Conservation (phyloP, 179 eudicot genomes). For the Beta lomatogona region DNA sequence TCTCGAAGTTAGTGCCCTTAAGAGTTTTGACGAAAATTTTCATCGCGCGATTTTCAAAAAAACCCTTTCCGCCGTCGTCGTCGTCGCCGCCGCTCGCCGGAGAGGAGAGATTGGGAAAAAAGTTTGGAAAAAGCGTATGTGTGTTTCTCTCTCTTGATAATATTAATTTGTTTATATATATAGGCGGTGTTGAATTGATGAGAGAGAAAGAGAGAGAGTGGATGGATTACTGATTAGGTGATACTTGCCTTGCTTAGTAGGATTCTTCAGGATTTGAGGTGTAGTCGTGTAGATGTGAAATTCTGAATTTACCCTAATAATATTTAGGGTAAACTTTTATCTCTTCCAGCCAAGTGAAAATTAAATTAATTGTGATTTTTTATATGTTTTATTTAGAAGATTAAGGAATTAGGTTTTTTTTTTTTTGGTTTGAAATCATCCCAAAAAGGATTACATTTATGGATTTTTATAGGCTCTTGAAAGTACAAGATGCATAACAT, state of each 20-base stretch:
- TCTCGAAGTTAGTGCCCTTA: constrained; percentile 79
- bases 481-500: too few species aligned
- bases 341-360: too few species aligned
- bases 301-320: neutral
- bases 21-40: constrained; percentile 67
- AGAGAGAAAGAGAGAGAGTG: neutral
- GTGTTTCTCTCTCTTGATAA: constrained; percentile 1
- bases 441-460: too few species aligned
- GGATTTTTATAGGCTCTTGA: too few species aligned
- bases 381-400: too few species aligned
- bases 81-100: constrained; percentile 18
- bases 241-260: neutral
- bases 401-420: too few species aligned
- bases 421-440: too few species aligned
- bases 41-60: neutral
- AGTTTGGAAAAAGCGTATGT: neutral
- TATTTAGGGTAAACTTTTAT: neutral
- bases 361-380: too few species aligned
- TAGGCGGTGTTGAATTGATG: constrained; percentile 3
- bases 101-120: neutral
- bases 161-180: constrained; percentile 1
- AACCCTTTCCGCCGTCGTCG: neutral
- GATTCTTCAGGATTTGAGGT: neutral
- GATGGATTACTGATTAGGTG: constrained; percentile 10
- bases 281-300: too few species aligned